Base-by-base conservation (phyloP, 164 flowering plant genomes). In the Malania oleifera region DNA sequence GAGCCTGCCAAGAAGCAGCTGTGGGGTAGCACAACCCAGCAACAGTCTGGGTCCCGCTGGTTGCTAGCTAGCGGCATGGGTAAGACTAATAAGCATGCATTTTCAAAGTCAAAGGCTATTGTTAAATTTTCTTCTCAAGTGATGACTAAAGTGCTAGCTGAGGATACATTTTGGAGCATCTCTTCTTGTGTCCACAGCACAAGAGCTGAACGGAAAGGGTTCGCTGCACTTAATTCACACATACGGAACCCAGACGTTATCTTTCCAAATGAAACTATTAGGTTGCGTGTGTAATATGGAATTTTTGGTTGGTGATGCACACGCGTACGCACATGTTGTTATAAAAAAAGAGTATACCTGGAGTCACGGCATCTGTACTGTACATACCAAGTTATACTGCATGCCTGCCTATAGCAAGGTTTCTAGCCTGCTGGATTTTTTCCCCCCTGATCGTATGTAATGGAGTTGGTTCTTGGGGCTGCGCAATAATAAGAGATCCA, bases 21-120 rank as follows among this genome's bases (percentile, higher is more conserved):
- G 7, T 82, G 87, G 93, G 83, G 81, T 13, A 65, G 67, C 40
- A 54, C 63, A 49, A 52, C 60, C 5, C 96, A 86, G 54, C 82
- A 75, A 39, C 87, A 80, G 31, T 75, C 97, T 25, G 99, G 96
- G 25, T 86, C 99, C 5, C 90, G 96, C n/a, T 95, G 99, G 97
- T 71, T 90, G 73, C 71, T 85, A 45, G 96, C 95, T 0, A 76
- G 73, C 57, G 95, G 93, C 39, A 86, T 88, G 92, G 91, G 95
- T 26, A 90, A 93, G 72, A 71, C 45, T 61, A 73, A 70, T 34
- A 86, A 87, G 70, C 72, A 69, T 46, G 75, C 78, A 34, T 54
- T 72, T 27, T 70, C 79, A 69, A 81, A 79, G 68, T 76, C 96
- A 23, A 89, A 80, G 70, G 54, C 70, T 41, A 75, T 69, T 43